Evolutionary conservation across 768 basidiomycete species (phyloP).

Genomic region (Ephemerocybe angulata): DNA sequence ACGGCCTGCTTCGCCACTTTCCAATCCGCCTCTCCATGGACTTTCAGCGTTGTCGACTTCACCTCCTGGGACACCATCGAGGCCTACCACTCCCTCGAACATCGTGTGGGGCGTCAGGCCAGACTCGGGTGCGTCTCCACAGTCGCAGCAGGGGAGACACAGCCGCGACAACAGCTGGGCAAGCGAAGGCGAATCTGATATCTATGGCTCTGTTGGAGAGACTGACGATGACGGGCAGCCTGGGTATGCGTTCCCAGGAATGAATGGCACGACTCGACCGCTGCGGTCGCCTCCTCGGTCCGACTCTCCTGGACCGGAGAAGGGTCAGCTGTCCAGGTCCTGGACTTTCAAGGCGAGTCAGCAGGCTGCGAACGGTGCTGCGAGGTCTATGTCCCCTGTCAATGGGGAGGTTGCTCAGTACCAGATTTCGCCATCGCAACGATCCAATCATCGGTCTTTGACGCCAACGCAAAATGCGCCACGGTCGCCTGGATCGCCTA

Average conservation of each 20-base stretch:
- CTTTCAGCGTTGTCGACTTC: background rate
- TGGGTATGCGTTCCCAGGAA: background rate
- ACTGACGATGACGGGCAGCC: constrained; percentile 3
- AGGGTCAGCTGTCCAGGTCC: constrained; percentile 1
- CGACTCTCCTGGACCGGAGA: constrained; percentile 1
- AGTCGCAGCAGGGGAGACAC: constrained; percentile 30
- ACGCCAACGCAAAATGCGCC: constrained; percentile 62
- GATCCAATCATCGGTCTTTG: constrained; percentile 46
- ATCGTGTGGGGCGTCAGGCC: constrained; percentile 58
- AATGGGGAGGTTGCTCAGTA: background rate
- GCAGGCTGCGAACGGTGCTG: background rate
- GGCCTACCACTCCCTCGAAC: constrained; percentile 67
- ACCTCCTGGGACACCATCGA: constrained; percentile 32
- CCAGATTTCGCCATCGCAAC: background rate
- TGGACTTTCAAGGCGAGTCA: constrained; percentile 2
- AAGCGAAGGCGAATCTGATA: constrained; percentile 31
- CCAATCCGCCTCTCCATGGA: constrained; percentile 26
- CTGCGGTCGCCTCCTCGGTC: background rate
- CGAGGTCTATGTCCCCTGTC: background rate
- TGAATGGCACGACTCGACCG: background rate
- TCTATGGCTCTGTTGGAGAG: constrained; percentile 2
- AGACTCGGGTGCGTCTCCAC: constrained; percentile 14
- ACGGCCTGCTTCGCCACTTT: constrained; percentile 71
- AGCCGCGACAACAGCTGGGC: constrained; percentile 60
- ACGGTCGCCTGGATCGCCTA: constrained; percentile 53